Base-by-base conservation (phyloP, 2,329 filamentous ascomycete species). In the Fusarium mexicanum region DNA sequence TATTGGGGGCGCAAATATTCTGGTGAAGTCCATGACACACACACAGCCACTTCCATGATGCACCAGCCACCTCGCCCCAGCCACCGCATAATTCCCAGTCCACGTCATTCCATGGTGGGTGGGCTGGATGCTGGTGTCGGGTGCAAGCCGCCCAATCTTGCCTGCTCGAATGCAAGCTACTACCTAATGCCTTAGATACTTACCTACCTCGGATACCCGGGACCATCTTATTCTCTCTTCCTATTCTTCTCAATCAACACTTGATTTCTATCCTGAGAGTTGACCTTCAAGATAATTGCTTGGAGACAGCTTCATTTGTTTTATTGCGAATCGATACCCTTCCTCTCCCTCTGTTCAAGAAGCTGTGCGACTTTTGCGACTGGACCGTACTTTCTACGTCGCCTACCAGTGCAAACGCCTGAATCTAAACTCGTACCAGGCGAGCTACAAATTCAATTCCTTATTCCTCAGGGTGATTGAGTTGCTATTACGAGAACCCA, bases 71-170 rank as follows among this genome's bases (percentile, higher is more conserved):
- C 53, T 16, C 57, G 55, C 64, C 65, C 73, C 76, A 78, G 67
- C 67, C 74, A 66, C 47, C 38, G 61, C 40, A 41, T 29, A 58
- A 74, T 59, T 64, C 58, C 48, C 35, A 71, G 72, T 75, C 77
- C 76, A 78, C 77, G 76, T 79, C 77, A 77, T 79, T 70, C 67
- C 63, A 58, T 44, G 35, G 51, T 64, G 53, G 35, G 51, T 64
- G 55, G 58, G 59, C 41, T 66, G 43, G 31, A 38, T 51, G 40
- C 9, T 51, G 50, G 35, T 43, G 24, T 71, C 24, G 55, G 68
- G 67, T 67, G 53, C 61, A 55, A 51, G 61, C 48, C 66, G 65
- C 70, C 70, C 70, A 73, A 73, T 72, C 69, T 72, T 60, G 50
- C 59, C 71, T 66, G 41, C 53, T 31, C 46, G 33, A 44, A 61